Evolutionary conservation across 2,329 filamentous ascomycete species (phyloP), one percentile per base, ranked within the genome.

Genomic region (Trichoderma koningii): DNA sequence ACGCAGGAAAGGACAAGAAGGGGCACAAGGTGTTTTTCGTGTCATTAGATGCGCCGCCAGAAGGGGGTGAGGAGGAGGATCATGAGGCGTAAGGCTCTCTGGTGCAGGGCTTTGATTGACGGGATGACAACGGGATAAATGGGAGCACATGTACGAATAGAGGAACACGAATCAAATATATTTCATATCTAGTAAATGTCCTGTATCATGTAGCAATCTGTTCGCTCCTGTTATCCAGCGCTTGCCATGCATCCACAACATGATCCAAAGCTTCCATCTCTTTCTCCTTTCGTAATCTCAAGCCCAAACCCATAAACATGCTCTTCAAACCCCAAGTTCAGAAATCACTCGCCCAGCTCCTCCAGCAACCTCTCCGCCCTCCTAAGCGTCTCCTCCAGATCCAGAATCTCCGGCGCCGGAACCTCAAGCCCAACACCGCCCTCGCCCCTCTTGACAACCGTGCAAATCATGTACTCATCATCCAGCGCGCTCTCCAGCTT

Each of bases 391-490:
- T 81, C 75, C 2, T 84, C 79, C 50, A 86, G 66, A 42, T 76
- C 70, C 21, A 85, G 63, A 55, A 74, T 70, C 69, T 78, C 74
- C 65, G 81, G 84, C 15, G 78, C 73, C 0, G 77, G 79, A 53
- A 82, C 65, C 21, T 74, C 67, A 65, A 80, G 50, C 44, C 30
- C 15, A 14, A 17, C 71, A 7, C 74, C 82, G 12, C 76, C 75
- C 55, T 75, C 73, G 62, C 75, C 71, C 55, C 79, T 81, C 67
- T 80, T 76, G 51, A 85, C 76, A 1, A 80, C 83, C 26, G 83
- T 82, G 66, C 81, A 82, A 63, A 84, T 77, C 82, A 86, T 85
- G 73, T 81, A 86, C 52, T 84, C 81, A 0, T 80, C 81, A 0
- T 80, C 82, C 30, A 84, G 69, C 5, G 80, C 75, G 42, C 80